Base-by-base conservation (phyloP, 1,284 basidiomycete species). In the Volvariella surrecta region DNA sequence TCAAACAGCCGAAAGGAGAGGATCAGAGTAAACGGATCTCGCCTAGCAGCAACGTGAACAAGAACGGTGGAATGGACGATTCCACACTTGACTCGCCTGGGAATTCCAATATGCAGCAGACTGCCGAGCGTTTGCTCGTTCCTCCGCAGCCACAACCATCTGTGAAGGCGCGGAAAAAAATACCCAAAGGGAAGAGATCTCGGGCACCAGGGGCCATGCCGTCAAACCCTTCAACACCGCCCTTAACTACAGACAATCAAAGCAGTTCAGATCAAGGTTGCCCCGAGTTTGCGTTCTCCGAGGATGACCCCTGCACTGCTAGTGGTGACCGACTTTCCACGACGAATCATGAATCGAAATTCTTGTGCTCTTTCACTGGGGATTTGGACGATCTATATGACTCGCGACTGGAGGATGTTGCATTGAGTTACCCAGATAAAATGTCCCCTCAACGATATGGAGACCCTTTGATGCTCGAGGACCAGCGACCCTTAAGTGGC, bases 401-500 rank as follows among this genome's bases (percentile, higher is more conserved):
- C 24, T 53, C 52, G 17, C 32, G 54, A 38, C 34, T 35, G 34
- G 34, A 35, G 50, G 50, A 11, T 43, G 52, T 24, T 48, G 52
- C 39, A 42, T 46, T 16, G 50, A 48, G 20, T 40, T 39, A 37
- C 40, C 40, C 38, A 16, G 35, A 42, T 24, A 40, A 43, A 39
- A 44, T n/a, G n/a, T n/a, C n/a, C n/a, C n/a, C n/a, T n/a, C n/a
- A n/a, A n/a, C n/a, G 34, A 20, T n/a, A 49, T 31, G 54, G 57
- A 21, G 37, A 57, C 11, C 49, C 60, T 9, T 48, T 57, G 32
- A 52, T 58, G 24, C 35, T 57, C 8, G 61, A 64, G 41, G 55
- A 60, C 40, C 57, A 61, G 40, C 53, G 50, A 37, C 50, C 63
- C 35, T 59, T 77, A 39, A 61, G 64, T n/a, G 49, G 57, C 47